Conservation (phyloP, 768 basidiomycete genomes). For the Lactarius tabidus region DNA sequence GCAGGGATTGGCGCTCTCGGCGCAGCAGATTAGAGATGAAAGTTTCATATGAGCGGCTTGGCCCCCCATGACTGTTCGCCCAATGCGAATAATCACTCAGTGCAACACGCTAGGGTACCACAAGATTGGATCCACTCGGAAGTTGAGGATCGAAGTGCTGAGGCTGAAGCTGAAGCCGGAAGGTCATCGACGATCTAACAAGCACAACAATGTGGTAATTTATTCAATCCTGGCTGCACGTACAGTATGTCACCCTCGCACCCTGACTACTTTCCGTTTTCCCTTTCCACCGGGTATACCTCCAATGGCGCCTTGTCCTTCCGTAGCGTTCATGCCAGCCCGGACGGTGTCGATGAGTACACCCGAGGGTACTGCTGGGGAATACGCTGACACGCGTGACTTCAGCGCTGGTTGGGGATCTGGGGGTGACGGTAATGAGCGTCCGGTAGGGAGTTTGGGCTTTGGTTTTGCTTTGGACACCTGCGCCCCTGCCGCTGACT, state of each 20-base stretch:
- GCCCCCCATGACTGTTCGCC: neutral
- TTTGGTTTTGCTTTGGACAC: conserved; percentile 28
- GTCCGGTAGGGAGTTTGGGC: conserved; percentile 26
- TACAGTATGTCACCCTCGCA: conserved; percentile 16
- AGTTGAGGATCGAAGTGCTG: neutral
- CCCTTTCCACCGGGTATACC: conserved; percentile 24
- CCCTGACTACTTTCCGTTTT: conserved; percentile 25
- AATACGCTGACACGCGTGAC: conserved; percentile 40
- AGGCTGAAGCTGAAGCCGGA: no score
- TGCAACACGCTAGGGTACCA: neutral
- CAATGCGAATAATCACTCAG: neutral
- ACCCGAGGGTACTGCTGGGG: conserved; percentile 23
- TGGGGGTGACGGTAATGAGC: conserved; percentile 65
- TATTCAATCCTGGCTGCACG: conserved; percentile 10
- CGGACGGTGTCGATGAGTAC: conserved; percentile 24
- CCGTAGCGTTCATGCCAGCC: conserved; percentile 25
- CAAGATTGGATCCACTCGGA: neutral
- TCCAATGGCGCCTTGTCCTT: conserved; percentile 15
- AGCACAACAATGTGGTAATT: conserved; percentile 9
- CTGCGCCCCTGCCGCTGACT: conserved; percentile 28
- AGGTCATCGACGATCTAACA: neutral
- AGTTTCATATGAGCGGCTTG: neutral
- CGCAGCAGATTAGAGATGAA: neutral
- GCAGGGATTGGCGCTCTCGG: neutral
- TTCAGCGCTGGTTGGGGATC: conserved; percentile 69